Base-by-base conservation (phyloP, 2,329 filamentous ascomycete species). In the Blumeria graminis region DNA sequence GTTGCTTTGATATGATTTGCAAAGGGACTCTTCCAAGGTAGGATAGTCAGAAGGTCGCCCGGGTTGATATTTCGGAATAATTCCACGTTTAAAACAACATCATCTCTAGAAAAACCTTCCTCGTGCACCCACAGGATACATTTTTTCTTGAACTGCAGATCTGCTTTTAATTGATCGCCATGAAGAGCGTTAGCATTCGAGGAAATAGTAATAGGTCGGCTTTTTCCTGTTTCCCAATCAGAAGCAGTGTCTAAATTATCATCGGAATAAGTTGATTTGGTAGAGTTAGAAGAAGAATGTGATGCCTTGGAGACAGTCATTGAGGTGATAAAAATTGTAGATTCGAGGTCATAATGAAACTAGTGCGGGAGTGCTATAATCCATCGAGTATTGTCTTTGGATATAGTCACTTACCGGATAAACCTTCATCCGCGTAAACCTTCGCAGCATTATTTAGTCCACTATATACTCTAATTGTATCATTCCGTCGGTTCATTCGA, bases 21-120 rank as follows among this genome's bases (percentile, higher is more conserved):
- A 46, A 6, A 22, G 45, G 66, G 69, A 50, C 64, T 68, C 16
- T 79, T 78, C 54, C 81, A 65, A 6, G 80, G 74, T 22, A 82
- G 72, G 56, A 93, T 81, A 62, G 86, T 82, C 69, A 92, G 80
- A 56, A 93, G 71, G 59, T 77, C 76, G 32, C 84, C 85, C 0
- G 78, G 72, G 57, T 76, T 75, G 60, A 86, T 73, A 57, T 77
- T 76, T 56, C 78, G 76, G 58, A 90, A 78, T 14, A 81, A 74
- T 57, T 85, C 80, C 57, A 82, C 74, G 65, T 90, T 92, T 64
- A 93, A 75, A 22, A 92, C 73, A 48, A 92, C 81, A 62, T 90
- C 86, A 63, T 93, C 85, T 57, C 76, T 77, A 8, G 82, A 81
- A 63, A 88, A 83, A 45, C 76, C 79, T 61, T 93, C 86, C 66